These are phyloP conservation scores for Talaromyces verruculosus DNA, from an alignment of 2,329 filamentous ascomycete species.

Conservation along the genomic window DNA sequence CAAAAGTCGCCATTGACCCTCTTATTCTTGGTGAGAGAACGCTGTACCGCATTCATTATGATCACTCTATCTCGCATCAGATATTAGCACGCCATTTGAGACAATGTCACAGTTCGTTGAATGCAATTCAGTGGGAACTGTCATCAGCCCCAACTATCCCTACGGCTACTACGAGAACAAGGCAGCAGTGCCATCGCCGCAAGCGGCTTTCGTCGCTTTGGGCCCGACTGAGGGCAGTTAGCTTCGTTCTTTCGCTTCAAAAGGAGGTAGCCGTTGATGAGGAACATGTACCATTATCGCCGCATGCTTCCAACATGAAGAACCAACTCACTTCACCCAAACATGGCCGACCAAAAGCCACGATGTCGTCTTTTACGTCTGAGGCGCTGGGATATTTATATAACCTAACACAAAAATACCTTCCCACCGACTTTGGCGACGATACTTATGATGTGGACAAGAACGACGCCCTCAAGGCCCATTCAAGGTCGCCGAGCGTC, in stretches of 20 bases:
- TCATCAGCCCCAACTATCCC: background rate
- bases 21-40: conserved; percentile 1
- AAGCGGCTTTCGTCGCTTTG: conserved; percentile 15
- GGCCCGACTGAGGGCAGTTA: conserved; percentile 15
- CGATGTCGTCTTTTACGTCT: background rate
- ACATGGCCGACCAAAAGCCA: background rate
- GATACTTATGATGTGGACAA: background rate
- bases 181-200: background rate
- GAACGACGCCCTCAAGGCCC: background rate
- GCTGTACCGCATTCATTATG: background rate
- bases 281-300: background rate
- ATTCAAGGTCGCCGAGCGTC: background rate
- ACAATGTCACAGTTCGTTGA: conserved; percentile 4
- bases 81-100: background rate
- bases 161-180: background rate
- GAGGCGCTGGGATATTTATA: background rate
- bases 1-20: background rate
- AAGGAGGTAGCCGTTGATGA: conserved; percentile 7
- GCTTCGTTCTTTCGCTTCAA: conserved; percentile 14
- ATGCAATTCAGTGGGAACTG: conserved; percentile 8
- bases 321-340: background rate
- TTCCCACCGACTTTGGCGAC: background rate
- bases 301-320: background rate
- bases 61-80: background rate
- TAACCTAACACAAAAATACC: background rate